phyloP scores from a whole-genome alignment of 2,329 filamentous ascomycete species.

The Nemania sp. region DNA sequence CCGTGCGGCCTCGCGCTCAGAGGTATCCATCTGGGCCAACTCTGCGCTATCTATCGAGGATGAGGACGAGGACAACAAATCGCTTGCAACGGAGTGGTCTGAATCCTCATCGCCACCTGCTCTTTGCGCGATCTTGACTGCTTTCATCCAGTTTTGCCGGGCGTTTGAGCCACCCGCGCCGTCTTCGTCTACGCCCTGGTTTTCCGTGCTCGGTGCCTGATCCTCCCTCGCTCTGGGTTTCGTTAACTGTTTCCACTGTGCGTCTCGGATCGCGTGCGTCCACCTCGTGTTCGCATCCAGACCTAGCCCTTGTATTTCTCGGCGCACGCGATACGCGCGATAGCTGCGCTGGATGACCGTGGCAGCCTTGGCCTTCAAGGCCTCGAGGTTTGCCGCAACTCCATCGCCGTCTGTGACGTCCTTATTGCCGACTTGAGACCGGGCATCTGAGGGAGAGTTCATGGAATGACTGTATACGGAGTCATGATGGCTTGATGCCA shows the following conservation, averaged over 20 bases:
- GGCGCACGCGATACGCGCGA: constrained; percentile 72
- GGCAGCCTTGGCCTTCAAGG: constrained; percentile 50
- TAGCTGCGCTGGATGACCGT: constrained; percentile 71
- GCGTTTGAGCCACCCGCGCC: constrained; percentile 47
- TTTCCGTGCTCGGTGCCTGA: constrained; percentile 18
- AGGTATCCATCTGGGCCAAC: constrained; percentile 35
- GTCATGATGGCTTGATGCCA: too few relatives aligned
- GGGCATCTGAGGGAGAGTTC: constrained; percentile 19
- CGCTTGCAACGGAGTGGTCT: constrained; percentile 49
- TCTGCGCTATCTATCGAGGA: constrained; percentile 36
- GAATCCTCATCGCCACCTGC: constrained; percentile 69
- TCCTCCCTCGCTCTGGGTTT: constrained; percentile 46
- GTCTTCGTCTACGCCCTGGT: constrained; percentile 22
- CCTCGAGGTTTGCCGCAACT: constrained; percentile 30
- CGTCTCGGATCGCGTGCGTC: constrained; percentile 66
- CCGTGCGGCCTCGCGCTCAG: constrained; percentile 45
- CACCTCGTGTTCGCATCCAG: constrained; percentile 72
- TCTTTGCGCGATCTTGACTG: constrained; percentile 68
- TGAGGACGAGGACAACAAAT: constrained; percentile 34
- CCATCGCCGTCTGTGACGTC: constrained; percentile 1
- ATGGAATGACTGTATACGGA: constrained; percentile 13
- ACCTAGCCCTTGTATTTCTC: constrained; percentile 70
- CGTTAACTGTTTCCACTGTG: constrained; percentile 56
- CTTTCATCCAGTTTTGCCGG: constrained; percentile 74
- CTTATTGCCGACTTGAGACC: constrained; percentile 1